phyloP scores from a whole-genome alignment of 2,329 filamentous ascomycete genomes.

The Madurella fahalii region DNA sequence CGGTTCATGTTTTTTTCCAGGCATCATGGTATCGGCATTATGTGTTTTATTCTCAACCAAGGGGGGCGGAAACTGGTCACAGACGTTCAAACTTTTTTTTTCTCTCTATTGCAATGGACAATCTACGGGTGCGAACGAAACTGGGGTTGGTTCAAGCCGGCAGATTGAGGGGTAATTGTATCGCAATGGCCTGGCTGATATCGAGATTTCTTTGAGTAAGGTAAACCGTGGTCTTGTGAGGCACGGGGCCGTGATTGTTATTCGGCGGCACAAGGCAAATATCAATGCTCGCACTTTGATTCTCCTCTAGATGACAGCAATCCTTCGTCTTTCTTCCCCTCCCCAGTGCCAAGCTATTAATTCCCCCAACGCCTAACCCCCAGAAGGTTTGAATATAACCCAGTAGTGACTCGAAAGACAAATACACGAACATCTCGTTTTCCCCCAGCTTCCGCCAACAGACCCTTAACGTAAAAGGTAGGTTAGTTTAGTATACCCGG shows the following conservation, averaged over 20 bases:
- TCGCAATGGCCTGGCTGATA: too few species aligned
- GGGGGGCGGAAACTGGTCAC: not conserved
- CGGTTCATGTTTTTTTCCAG: not conserved
- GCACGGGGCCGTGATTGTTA: too few species aligned
- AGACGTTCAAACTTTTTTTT: not conserved
- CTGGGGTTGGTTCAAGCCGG: not conserved
- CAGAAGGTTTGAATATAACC: not conserved
- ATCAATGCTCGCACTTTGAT: not conserved
- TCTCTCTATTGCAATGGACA: not conserved
- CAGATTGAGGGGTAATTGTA: not conserved
- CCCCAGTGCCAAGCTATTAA: not conserved
- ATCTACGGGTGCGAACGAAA: too few species aligned
- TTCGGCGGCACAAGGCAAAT: not conserved
- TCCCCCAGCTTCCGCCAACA: too few species aligned
- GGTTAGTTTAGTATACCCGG: too few species aligned
- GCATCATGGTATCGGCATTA: conserved; percentile 8
- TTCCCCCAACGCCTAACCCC: not conserved
- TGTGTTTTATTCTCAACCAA: not conserved
- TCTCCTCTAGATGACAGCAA: not conserved
- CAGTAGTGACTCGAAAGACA: not conserved
- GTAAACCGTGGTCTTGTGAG: too few species aligned
- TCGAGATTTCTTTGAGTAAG: too few species aligned
- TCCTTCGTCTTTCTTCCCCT: not conserved
- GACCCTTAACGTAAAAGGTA: too few species aligned
- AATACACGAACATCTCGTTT: not conserved